phyloP scores from a whole-genome alignment of 1,139 yeast species.

The Yamadazyma trypodendri region DNA sequence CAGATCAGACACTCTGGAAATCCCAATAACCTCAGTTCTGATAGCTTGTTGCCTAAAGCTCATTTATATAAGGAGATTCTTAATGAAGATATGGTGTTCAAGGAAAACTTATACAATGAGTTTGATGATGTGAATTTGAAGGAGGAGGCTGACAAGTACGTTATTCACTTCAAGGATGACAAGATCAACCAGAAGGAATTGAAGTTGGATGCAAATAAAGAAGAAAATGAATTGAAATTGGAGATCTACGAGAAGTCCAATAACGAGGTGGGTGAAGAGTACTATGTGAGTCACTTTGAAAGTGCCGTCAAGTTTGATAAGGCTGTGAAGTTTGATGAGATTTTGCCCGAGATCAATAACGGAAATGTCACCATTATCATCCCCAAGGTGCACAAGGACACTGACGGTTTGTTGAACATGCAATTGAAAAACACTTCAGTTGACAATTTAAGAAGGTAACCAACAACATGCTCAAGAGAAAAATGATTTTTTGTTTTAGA shows the following conservation, averaged over 20 bases:
- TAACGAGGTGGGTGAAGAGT: conserved; percentile 18
- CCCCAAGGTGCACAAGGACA: conserved; percentile 26
- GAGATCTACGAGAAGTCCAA: conserved; percentile 17
- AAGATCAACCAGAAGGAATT: conserved; percentile 23
- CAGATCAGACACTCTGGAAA: conserved; percentile 14
- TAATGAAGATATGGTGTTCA: conserved; percentile 17
- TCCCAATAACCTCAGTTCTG: conserved; percentile 17
- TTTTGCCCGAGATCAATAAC: conserved; percentile 21
- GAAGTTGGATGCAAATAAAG: conserved; percentile 23
- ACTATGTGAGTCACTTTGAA: conserved; percentile 19
- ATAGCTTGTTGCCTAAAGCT: conserved; percentile 17
- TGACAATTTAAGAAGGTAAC: conserved; percentile 13
- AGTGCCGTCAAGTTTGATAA: conserved; percentile 25
- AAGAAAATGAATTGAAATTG: conserved; percentile 24
- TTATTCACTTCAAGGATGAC: conserved; percentile 21
- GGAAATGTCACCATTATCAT: conserved; percentile 21
- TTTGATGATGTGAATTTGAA: conserved; percentile 23
- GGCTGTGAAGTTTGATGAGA: conserved; percentile 22
- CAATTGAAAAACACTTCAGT: conserved; percentile 17
- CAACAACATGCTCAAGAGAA: no score
- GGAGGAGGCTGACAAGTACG: conserved; percentile 24
- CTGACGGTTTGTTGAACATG: conserved; percentile 20
- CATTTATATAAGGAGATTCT: conserved; percentile 15
- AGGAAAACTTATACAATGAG: conserved; percentile 18
- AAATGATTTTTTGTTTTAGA: not conserved